phyloP scores from a whole-genome alignment of 306 rosid species.

The Begonia fuchsioides region DNA sequence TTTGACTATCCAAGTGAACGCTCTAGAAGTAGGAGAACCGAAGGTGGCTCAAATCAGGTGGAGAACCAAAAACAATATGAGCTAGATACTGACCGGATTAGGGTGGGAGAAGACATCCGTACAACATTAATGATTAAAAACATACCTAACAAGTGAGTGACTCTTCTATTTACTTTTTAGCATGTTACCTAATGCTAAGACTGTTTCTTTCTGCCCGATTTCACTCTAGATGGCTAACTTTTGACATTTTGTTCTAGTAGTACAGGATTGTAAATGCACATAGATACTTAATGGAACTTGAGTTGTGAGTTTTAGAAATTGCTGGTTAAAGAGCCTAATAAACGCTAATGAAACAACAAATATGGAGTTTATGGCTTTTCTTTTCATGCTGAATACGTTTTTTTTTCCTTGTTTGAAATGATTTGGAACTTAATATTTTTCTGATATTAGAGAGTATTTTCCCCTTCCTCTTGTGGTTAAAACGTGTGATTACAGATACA shows the following conservation, averaged over 20 bases:
- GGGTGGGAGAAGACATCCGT: slow-evolving; percentile 24
- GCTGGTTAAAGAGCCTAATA: too few species aligned
- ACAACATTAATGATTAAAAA: slow-evolving; percentile 34
- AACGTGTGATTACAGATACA: slow-evolving; percentile 16
- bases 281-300: too few species aligned
- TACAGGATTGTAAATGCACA: too few species aligned
- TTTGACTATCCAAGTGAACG: slow-evolving; percentile 28
- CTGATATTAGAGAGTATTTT: not conserved
- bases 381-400: too few species aligned
- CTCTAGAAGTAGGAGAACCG: slow-evolving; percentile 26
- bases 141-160: slow-evolving; percentile 31
- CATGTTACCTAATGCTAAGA: not conserved
- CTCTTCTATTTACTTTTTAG: slow-evolving; percentile 5
- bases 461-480: not conserved
- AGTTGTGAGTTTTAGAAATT: too few species aligned
- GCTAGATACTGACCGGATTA: slow-evolving; percentile 28
- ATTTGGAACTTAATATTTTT: not conserved
- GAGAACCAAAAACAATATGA: slow-evolving; percentile 30
- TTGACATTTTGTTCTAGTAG: too few species aligned
- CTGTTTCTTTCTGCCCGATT: too few species aligned
- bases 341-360: too few species aligned
- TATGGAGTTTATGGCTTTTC: too few species aligned
- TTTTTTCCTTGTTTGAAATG: too few species aligned
- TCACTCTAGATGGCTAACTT: too few species aligned
- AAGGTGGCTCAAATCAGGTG: slow-evolving; percentile 20